Evolutionary conservation across 2,329 filamentous ascomycete genomes (phyloP).

Genomic region (Lomentospora prolificans): DNA sequence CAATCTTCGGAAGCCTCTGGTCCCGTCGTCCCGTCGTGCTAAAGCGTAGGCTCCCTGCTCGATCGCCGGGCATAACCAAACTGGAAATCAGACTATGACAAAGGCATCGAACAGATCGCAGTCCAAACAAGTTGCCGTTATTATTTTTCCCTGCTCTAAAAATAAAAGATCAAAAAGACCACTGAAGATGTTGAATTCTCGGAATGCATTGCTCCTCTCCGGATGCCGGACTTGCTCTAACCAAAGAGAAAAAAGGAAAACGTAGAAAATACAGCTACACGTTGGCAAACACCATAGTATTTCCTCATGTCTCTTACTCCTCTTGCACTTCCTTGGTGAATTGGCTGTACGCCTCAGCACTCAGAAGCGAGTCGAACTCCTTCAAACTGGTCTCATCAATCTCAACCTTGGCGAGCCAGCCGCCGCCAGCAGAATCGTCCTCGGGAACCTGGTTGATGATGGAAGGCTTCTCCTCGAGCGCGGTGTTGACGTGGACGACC

Average conservation of each 20-base stretch:
- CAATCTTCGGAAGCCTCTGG: too few relatives aligned
- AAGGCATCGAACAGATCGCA: too few relatives aligned
- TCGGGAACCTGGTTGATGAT: conserved; percentile 88
- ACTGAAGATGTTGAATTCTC: background rate
- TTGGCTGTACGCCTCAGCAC: conserved; percentile 63
- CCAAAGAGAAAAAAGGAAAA: background rate
- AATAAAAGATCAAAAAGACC: background rate
- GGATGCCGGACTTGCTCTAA: background rate
- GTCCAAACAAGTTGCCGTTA: background rate
- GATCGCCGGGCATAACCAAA: too few relatives aligned
- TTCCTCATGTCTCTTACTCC: background rate
- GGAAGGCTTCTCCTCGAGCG: conserved; percentile 74
- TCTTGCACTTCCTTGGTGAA: conserved; percentile 43
- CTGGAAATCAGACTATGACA: too few relatives aligned
- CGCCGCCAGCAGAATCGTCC: conserved; percentile 61
- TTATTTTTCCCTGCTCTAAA: background rate
- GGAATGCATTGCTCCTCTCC: background rate
- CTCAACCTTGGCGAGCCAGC: conserved; percentile 87
- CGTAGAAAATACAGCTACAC: background rate
- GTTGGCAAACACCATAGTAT: too few relatives aligned
- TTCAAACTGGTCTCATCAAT: conserved; percentile 54
- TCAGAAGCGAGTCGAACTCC: conserved; percentile 71
- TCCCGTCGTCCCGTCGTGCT: too few relatives aligned
- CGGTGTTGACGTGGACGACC: conserved; percentile 62
- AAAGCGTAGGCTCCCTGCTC: too few relatives aligned